phyloP scores from a whole-genome alignment of 495 filamentous ascomycete genomes.

The Podospora sp. region DNA sequence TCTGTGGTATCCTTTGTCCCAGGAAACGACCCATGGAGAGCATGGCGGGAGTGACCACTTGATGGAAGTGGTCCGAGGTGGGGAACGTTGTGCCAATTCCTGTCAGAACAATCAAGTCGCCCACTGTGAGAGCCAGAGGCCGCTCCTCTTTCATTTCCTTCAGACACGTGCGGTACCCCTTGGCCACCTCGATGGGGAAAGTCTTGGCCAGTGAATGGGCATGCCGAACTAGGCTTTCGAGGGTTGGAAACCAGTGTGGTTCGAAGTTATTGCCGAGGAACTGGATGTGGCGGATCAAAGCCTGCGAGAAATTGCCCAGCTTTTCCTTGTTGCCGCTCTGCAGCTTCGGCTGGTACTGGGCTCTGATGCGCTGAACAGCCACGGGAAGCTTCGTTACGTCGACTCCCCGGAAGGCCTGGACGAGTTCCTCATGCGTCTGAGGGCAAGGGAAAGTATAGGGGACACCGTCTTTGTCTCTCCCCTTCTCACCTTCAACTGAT shows the following conservation, averaged over 20 bases:
- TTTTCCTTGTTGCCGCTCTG: conserved; percentile 80
- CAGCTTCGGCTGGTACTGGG: conserved; percentile 87
- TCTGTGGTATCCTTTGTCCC: conserved; percentile 69
- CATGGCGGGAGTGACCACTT: conserved; percentile 85
- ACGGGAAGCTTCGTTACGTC: conserved; percentile 66
- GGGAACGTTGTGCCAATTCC: conserved; percentile 85
- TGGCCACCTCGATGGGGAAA: conserved; percentile 74
- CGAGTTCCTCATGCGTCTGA: conserved; percentile 69
- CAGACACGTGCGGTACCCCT: conserved; percentile 73
- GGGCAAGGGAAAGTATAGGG: conserved; percentile 87
- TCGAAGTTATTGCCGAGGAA: conserved; percentile 58
- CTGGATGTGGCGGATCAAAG: conserved; percentile 77
- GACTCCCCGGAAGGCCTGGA: conserved; percentile 63
- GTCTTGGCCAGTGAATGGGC: conserved; percentile 74
- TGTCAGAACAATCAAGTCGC: conserved; percentile 79
- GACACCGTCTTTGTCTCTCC: conserved; percentile 54
- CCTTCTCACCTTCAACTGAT: conserved; percentile 31
- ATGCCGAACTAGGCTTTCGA: conserved; percentile 48
- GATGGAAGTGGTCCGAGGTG: conserved; percentile 95
- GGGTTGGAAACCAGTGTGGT: conserved; percentile 39
- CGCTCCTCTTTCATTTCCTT: conserved; percentile 62
- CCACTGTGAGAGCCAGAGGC: conserved; percentile 62
- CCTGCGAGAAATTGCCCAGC: conserved; percentile 70
- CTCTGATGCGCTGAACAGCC: conserved; percentile 84
- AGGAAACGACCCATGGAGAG: conserved; percentile 79